Conservation (phyloP, 768 basidiomycete genomes). For the Panus rudis region DNA sequence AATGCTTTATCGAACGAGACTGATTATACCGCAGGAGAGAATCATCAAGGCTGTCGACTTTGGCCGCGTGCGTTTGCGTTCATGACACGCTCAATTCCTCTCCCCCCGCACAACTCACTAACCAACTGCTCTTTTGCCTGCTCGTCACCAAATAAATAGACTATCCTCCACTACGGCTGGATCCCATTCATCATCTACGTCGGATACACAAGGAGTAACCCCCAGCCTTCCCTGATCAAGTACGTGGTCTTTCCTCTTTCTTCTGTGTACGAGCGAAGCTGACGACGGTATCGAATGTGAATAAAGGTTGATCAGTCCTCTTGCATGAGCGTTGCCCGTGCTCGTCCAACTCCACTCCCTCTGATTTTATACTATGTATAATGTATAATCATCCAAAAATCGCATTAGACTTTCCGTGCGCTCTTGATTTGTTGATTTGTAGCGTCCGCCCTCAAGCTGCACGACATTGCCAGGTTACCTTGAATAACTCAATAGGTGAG, state of each 20-base stretch:
- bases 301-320: slow-evolving; percentile 91
- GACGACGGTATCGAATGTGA: slow-evolving; percentile 4
- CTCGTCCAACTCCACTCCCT: slow-evolving; percentile 21
- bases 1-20: not conserved
- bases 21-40: slow-evolving; percentile 51
- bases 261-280: not conserved
- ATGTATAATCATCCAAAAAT: not conserved
- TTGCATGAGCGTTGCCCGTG: slow-evolving; percentile 69
- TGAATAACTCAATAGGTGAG: too few relatives aligned
- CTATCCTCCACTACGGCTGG: slow-evolving; percentile 90
- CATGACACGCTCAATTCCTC: slow-evolving; percentile 1
- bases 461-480: too few relatives aligned
- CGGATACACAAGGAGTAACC: slow-evolving; percentile 88
- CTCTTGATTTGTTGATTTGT: too few relatives aligned
- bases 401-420: not conserved
- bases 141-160: too few relatives aligned
- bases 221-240: slow-evolving; percentile 95
- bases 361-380: slow-evolving; percentile 9
- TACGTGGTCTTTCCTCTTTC: slow-evolving; percentile 34
- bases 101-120: not conserved
- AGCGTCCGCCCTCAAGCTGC: too few relatives aligned
- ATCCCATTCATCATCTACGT: slow-evolving; percentile 95
- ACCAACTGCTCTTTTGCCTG: not conserved
- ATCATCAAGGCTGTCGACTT: slow-evolving; percentile 76
- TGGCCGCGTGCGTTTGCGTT: slow-evolving; percentile 67